These are phyloP conservation scores for Alternaria longipes DNA, from an alignment of 2,329 filamentous ascomycete genomes.

Conservation along the genomic window DNA sequence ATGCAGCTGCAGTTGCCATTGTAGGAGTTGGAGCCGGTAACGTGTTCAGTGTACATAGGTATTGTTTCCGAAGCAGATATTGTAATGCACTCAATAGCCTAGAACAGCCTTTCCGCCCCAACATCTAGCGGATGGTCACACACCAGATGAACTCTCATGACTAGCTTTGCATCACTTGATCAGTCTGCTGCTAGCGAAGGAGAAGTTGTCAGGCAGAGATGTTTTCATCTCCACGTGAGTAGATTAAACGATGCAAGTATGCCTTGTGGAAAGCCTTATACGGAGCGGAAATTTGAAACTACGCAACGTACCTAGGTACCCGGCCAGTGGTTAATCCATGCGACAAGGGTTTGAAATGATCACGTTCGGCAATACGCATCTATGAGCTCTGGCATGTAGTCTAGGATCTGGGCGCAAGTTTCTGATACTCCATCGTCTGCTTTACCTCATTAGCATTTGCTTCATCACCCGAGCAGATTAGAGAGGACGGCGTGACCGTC, in stretches of 20 bases:
- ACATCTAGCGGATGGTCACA: not conserved
- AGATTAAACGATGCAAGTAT: constrained; percentile 5
- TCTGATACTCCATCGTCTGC: not conserved
- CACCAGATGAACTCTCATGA: not conserved
- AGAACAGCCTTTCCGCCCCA: not conserved
- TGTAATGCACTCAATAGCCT: not conserved
- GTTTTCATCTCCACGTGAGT: not conserved
- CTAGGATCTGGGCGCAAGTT: not conserved
- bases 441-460: not conserved
- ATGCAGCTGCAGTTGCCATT: not conserved
- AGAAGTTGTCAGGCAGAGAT: not conserved
- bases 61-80: not conserved
- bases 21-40: not conserved
- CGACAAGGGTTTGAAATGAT: not conserved
- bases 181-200: not conserved
- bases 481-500: not conserved
- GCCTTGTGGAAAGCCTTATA: constrained; percentile 19
- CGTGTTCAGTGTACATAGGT: not conserved
- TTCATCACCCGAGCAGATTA: not conserved
- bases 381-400: not conserved
- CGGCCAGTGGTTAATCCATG: not conserved
- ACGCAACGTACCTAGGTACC: not conserved
- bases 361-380: not conserved
- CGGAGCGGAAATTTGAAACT: constrained; percentile 6
- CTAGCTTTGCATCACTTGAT: not conserved